Conservation (phyloP, 768 basidiomycete species). For the Suillus subaureus region DNA sequence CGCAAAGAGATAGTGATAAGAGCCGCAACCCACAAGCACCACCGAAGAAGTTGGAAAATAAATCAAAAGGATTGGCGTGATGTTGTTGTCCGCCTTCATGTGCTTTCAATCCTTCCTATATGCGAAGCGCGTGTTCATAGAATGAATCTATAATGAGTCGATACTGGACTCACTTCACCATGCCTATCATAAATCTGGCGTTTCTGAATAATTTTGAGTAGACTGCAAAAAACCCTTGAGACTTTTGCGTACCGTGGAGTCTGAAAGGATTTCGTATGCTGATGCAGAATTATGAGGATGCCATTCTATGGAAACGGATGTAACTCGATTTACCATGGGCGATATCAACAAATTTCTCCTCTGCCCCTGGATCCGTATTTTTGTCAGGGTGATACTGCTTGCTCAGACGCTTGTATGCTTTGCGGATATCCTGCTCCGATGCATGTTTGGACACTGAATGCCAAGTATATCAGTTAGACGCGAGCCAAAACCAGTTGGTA, state of each 20-base stretch:
- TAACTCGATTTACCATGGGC: constrained; percentile 66
- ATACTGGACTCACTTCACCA: constrained; percentile 64
- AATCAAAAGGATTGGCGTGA: constrained; percentile 87
- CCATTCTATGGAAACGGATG: constrained; percentile 2
- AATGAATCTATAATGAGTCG: constrained; percentile 12
- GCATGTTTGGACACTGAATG: constrained; percentile 68
- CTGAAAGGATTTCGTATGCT: constrained; percentile 97
- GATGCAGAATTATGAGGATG: constrained; percentile 7
- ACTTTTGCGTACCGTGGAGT: constrained; percentile 58
- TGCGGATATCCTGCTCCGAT: constrained; percentile 85
- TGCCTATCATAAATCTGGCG: constrained; percentile 91
- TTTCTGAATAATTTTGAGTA: constrained; percentile 55
- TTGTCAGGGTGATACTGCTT: constrained; percentile 95
- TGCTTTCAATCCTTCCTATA: constrained; percentile 86
- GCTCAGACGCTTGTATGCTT: constrained; percentile 89
- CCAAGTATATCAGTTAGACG: constrained; percentile 25
- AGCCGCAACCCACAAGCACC: constrained; percentile 60
- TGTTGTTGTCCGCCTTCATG: constrained; percentile 83
- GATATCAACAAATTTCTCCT: constrained; percentile 88
- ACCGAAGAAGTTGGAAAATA: constrained; percentile 93
- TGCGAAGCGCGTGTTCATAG: constrained; percentile 8
- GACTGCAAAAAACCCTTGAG: neutral
- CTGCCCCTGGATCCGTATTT: constrained; percentile 82
- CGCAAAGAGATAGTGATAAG: neutral
- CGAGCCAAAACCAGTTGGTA: constrained; percentile 20